Base-by-base conservation (phyloP, 768 basidiomycete genomes). In the Suillus subalutaceus region DNA sequence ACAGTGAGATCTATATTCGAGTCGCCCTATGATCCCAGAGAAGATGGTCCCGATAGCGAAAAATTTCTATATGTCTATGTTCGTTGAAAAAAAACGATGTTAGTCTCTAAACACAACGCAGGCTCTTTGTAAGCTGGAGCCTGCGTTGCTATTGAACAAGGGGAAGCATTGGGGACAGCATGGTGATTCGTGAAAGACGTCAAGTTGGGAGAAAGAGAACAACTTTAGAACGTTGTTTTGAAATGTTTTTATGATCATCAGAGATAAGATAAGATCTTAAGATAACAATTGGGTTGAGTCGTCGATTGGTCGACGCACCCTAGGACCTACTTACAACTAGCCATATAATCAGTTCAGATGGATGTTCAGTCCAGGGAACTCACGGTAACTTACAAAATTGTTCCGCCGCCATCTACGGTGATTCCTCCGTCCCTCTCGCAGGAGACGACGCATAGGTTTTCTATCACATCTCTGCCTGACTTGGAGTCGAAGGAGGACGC, bases 101-200 rank as follows among this genome's bases (percentile, higher is more conserved):
- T 30, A 60, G 41, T 64, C 41, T 62, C 41, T 61, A 35, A 32
- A 18, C 62, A 74, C 65, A 70, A 71, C 65, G 67, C 70, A 71
- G 68, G 72, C 67, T 69, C 65, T 62, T 66, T 64, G 23, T 50
- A 65, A 69, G 66, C 72, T 71, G 73, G 74, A 73, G 73, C 77
- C 83, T 83, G 78, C 79, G 80, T 80, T 80, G 83, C 81, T 83
- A 88, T 72, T 77, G 79, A 74, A 80, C 76, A 77, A 87, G 79
- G 72, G 84, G 76, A 80, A 80, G 82, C 85, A 88, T 88, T 70
- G 71, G 72, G 65, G 60, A 46, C 15, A 65, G 70, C 52, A 67
- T 67, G 65, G 26, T 26, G 26, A 26, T 26, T 26, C 26, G 64
- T 66, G 66, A 63, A 46, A 63, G 41, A 61, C 40, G 53, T 61